Evolutionary conservation across 768 basidiomycete genomes (phyloP), one percentile per base, ranked within the genome.

Genomic region (Collybia sordida): DNA sequence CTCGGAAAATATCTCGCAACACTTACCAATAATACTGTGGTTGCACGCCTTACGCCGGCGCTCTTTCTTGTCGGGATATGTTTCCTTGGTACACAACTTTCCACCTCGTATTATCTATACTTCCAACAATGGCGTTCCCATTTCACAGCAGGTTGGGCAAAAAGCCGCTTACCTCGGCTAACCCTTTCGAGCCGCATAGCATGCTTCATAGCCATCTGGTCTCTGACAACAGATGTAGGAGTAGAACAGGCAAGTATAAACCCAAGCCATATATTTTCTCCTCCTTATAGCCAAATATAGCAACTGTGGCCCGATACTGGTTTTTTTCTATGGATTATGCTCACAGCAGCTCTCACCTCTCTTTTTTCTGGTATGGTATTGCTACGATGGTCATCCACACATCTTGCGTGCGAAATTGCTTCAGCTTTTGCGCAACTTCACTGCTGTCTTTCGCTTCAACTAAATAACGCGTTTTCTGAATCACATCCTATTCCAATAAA

Each of bases 161-260:
- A 77, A 54, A 79, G 78, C 49, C 66, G 71, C 15, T 59, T 78
- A 6, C 77, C 74, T 35, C 69, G 77, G 15, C 59, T 80, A 17
- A 71, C 70, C 23, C 52, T 74, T 9, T 67, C 77, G 4, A 68
- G 67, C 39, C 75, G 76, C 17, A 76, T 79, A 42, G 69, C 72
- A 8, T 74, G 73, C 51, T 78, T 79, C 49, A 60, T 75, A n/a
- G 71, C 74, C 1, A 67, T 77, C 21, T 79, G 74, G 72, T 54
- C 75, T 17, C 58, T 79, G 18, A 77, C 77, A 3, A 60, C 55
- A 8, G 57, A 75, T 42, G 56, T 66, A 25, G 73, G 71, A 15
- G 37, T 56, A 6, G 49, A 55, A 4, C 59, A 62, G 15, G 74
- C 76, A 56, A 19, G 35, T 42, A 19, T 35, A 23, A n/a, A n/a